Evolutionary conservation across 2,329 filamentous ascomycete species (phyloP).

Genomic region (Capronia coronata): DNA sequence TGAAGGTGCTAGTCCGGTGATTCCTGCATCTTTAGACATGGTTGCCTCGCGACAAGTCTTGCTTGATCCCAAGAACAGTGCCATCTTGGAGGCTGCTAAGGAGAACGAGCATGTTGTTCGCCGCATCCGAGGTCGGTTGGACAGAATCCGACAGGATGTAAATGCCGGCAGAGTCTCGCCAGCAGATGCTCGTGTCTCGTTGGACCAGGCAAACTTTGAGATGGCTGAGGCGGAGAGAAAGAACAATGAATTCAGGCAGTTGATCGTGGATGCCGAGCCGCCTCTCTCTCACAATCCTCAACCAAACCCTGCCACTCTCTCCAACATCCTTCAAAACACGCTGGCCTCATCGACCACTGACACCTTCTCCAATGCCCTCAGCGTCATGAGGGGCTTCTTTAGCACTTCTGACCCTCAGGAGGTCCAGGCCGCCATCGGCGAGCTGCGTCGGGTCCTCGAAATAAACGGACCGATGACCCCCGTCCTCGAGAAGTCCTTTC

Average conservation of each 20-base stretch:
- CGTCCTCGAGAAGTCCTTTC: slow-evolving; percentile 22
- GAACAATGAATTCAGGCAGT: slow-evolving; percentile 24
- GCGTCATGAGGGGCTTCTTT: slow-evolving; percentile 25
- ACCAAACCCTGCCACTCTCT: slow-evolving; percentile 10
- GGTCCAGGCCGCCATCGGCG: slow-evolving; percentile 24
- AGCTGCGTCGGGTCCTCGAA: slow-evolving; percentile 23
- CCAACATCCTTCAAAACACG: slow-evolving; percentile 16
- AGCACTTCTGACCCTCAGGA: slow-evolving; percentile 24
- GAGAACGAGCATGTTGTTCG: slow-evolving; percentile 25
- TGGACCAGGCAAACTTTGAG: slow-evolving; percentile 24
- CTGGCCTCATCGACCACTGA: slow-evolving; percentile 17
- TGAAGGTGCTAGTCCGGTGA: neutral
- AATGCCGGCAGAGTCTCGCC: slow-evolving; percentile 22
- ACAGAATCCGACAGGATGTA: slow-evolving; percentile 25
- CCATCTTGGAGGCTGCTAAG: slow-evolving; percentile 24
- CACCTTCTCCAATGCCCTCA: slow-evolving; percentile 22
- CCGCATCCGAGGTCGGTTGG: slow-evolving; percentile 21
- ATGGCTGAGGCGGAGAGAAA: slow-evolving; percentile 26
- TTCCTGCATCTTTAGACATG: slow-evolving; percentile 12
- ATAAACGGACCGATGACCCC: slow-evolving; percentile 24
- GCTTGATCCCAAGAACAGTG: slow-evolving; percentile 21
- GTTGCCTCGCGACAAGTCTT: slow-evolving; percentile 17
- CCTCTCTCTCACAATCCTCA: slow-evolving; percentile 14
- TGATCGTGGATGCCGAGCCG: slow-evolving; percentile 21
- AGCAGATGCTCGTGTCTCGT: slow-evolving; percentile 19